Conservation (phyloP, 108 stramenopile genomes). For the Fistulifera pelliculosa region DNA sequence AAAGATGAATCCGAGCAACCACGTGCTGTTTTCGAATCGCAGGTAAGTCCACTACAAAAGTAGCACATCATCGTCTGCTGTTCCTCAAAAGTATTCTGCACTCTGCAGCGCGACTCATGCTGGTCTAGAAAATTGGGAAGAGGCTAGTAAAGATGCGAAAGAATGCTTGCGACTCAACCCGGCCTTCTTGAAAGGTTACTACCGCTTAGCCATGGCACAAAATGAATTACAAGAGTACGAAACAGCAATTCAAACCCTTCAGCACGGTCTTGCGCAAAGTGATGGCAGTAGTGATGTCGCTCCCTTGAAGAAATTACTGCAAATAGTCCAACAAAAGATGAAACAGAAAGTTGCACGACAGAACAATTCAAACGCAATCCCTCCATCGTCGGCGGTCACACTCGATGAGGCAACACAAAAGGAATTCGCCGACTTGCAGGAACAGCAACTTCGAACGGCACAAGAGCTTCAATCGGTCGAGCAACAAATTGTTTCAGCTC, state of each 20-base stretch:
- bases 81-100: neutral
- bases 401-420: conserved; percentile 34
- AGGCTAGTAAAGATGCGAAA: conserved; percentile 75
- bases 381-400: conserved; percentile 1
- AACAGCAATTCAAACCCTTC: conserved; percentile 61
- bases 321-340: conserved; percentile 64
- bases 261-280: conserved; percentile 73
- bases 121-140: conserved; percentile 59
- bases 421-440: conserved; percentile 76
- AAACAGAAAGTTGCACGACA: conserved; percentile 45
- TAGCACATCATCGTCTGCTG: conserved; percentile 2
- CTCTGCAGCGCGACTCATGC: conserved; percentile 68
- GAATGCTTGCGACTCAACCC: conserved; percentile 85
- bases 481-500: conserved; percentile 37
- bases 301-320: conserved; percentile 58
- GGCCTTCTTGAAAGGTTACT: conserved; percentile 86
- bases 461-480: conserved; percentile 70
- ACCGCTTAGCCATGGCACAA: conserved; percentile 80
- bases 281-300: conserved; percentile 72
- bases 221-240: conserved; percentile 72
- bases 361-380: conserved; percentile 4
- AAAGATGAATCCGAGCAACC: conserved; percentile 73
- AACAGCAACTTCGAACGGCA: conserved; percentile 49
- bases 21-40: conserved; percentile 87
- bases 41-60: conserved; percentile 53